phyloP scores from a whole-genome alignment of 208 protist species.

The Trypanosoma congolense region DNA sequence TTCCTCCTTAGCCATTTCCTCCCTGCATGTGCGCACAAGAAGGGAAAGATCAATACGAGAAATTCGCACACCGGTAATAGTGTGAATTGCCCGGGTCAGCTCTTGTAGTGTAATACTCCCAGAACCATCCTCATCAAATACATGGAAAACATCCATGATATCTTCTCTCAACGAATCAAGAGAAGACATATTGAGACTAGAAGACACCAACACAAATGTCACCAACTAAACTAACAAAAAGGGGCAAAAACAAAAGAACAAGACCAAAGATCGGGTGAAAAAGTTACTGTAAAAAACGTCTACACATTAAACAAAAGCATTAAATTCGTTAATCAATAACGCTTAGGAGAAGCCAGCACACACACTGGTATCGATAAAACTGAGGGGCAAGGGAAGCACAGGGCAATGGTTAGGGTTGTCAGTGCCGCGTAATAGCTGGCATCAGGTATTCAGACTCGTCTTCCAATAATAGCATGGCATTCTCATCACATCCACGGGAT shows the following conservation, averaged over 20 bases:
- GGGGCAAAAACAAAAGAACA: slow-evolving; percentile 8
- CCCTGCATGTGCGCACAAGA: slow-evolving; percentile 40
- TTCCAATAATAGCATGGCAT: slow-evolving; percentile 25
- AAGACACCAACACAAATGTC: slow-evolving; percentile 13
- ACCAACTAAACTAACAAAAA: slow-evolving; percentile 11
- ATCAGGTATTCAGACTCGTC: slow-evolving; percentile 33
- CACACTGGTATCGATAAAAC: slow-evolving; percentile 12
- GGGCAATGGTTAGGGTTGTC: not conserved
- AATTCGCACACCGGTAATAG: slow-evolving; percentile 66
- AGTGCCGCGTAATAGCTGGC: slow-evolving; percentile 18
- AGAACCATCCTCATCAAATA: slow-evolving; percentile 78
- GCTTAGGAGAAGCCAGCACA: no score
- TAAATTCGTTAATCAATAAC: no score
- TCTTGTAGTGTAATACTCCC: slow-evolving; percentile 67
- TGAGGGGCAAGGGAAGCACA: slow-evolving; percentile 8
- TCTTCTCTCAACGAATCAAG: slow-evolving; percentile 54
- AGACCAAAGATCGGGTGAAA: no score
- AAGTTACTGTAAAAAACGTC: no score
- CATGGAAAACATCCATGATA: slow-evolving; percentile 76
- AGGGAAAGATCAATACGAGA: slow-evolving; percentile 45
- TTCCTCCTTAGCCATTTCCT: slow-evolving; percentile 30
- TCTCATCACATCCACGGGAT: slow-evolving; percentile 7
- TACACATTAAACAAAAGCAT: no score
- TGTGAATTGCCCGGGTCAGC: slow-evolving; percentile 58
- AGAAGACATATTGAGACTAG: slow-evolving; percentile 23